Base-by-base conservation (phyloP, 2,329 filamentous ascomycete genomes). In the Aspergillus neoniger region DNA sequence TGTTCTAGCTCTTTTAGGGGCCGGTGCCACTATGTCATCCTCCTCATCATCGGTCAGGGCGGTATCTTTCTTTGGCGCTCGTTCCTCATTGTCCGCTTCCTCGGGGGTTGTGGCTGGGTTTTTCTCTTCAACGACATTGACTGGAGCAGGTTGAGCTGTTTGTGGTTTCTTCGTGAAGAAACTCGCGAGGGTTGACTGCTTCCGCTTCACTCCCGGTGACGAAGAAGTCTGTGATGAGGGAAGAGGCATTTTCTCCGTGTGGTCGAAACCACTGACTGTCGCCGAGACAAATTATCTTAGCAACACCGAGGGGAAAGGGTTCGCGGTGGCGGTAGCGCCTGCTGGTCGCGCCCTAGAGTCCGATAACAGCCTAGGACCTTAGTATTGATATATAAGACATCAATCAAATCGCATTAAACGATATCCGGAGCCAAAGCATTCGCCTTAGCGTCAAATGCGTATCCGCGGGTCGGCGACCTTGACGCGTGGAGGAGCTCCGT, bases 181-280 rank as follows among this genome's bases (percentile, higher is more conserved):
- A 72, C 88, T 93, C 3, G 91, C 95, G 63, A 97, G 88, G 0
- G 91, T 91, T 66, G 89, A 85, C 72, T 97, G 76, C 60, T 78
- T 78, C 47, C 74, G 70, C 57, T 79, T 78, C 9, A 76, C 56
- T 21, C 65, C 71, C 36, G 72, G 69, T 23, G 74, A 72, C 19
- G 74, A 69, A 2, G 75, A 71, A 14, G 70, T 63, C 62, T 72
- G 72, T 10, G 75, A 76, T 49, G 75, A 74, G 43, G 68, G 67
- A 28, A 71, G 64, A 50, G 74, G 67, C 74, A 77, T 76, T 64
- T 61, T 49, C 15, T 64, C 60, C 54, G 32, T 21, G 10, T 17
- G 19, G 9, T 55, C 15, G 30, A 5, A 55, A 21, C 9, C 21
- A 17, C 23, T 36, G 52, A 2, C 38, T 17, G 12, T 28, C 14